These are phyloP conservation scores for Mortierella sp. DNA, from an alignment of 371 early-diverging fungal species.

Conservation along the genomic window DNA sequence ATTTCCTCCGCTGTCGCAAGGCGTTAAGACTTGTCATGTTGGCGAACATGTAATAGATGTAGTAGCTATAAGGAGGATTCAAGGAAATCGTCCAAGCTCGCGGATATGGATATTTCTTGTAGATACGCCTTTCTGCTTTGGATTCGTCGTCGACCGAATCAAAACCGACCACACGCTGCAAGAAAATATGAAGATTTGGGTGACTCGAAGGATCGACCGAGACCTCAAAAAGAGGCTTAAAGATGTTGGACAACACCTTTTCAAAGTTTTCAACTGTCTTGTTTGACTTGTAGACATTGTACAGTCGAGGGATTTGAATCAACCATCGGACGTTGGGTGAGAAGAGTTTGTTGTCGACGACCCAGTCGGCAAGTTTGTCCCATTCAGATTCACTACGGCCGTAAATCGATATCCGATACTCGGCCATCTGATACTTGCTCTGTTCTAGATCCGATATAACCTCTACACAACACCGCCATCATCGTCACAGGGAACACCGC, in stretches of 20 bases:
- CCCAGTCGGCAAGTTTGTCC: constrained; percentile 96
- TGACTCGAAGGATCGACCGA: constrained; percentile 85
- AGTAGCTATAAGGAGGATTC: constrained; percentile 99
- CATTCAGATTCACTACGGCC: constrained; percentile 87
- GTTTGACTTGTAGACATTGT: constrained; percentile 87
- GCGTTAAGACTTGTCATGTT: constrained; percentile 90
- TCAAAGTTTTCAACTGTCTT: constrained; percentile 80
- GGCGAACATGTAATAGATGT: constrained; percentile 95
- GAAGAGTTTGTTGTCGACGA: constrained; percentile 92
- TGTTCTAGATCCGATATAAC: constrained; percentile 94
- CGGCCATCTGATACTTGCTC: constrained; percentile 95
- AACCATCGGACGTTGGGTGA: constrained; percentile 97
- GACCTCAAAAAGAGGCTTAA: constrained; percentile 94
- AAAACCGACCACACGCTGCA: constrained; percentile 96
- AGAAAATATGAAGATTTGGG: constrained; percentile 93
- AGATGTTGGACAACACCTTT: constrained; percentile 88
- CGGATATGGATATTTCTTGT: constrained; percentile 91
- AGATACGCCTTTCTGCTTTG: constrained; percentile 86
- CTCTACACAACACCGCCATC: constrained; percentile 70
- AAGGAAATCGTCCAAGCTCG: constrained; percentile 76
- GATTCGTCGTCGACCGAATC: constrained; percentile 99
- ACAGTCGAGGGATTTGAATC: constrained; percentile 96
- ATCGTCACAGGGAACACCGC: too few species aligned
- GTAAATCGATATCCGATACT: constrained; percentile 94
- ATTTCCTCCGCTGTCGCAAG: constrained; percentile 81